Base-by-base conservation (phyloP, 75 land plant species). In the Pinus tabuliformis region DNA sequence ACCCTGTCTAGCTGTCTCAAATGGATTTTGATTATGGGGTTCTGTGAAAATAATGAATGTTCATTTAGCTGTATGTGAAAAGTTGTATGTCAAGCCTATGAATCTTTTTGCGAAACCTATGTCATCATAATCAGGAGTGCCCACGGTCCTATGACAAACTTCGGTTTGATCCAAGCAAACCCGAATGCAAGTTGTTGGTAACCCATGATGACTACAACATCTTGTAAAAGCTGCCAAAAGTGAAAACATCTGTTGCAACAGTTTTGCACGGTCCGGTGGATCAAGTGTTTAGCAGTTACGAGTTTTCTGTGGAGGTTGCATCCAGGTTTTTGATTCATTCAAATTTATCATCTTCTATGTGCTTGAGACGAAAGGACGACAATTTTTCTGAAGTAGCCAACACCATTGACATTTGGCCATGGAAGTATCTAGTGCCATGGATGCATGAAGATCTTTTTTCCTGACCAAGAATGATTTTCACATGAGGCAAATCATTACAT, bases 351-450 rank as follows among this genome's bases (percentile, higher is more conserved):
- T 89, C 8, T 79, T n/a, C n/a, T n/a, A n/a, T 68, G 8, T 64
- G 78, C 71, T 76, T 86, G 87, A 54, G 81, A 61, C 28, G 56
- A 59, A 76, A 79, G 0, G n/a, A 82, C 26, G 83, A 85, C 15
- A 30, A n/a, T n/a, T n/a, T n/a, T n/a, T n/a, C n/a, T n/a, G n/a
- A n/a, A n/a, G n/a, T n/a, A n/a, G n/a, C n/a, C 17, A 97, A 95
- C 81, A 97, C 99, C 9, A 77, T 97, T 54, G 88, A 91, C 80
- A 94, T 97, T 59, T 97, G 99, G 99, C 99, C 99, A 14, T 97
- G 99, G 98, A 94, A 95, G 73, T 91, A 92, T 81, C n/a, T n/a
- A n/a, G n/a, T n/a, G n/a, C n/a, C n/a, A n/a, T n/a, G n/a, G n/a
- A n/a, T n/a, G n/a, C n/a, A n/a, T n/a, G n/a, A n/a, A n/a, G n/a